Evolutionary conservation across 257 asterid species (phyloP).

Genomic region (Lycium ferocissimum): DNA sequence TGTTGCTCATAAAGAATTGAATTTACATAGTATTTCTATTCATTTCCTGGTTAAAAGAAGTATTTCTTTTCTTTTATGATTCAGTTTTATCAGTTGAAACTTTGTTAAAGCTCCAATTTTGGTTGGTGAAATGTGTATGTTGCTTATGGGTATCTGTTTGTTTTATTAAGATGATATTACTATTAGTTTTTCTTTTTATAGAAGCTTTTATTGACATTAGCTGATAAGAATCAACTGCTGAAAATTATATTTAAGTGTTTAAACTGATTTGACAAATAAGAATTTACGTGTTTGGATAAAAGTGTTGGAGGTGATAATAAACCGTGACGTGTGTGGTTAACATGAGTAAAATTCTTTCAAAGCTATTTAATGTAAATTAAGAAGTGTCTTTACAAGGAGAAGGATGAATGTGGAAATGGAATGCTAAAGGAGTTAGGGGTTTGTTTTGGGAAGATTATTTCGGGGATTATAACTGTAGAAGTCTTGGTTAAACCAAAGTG

Average conservation of each 20-base stretch:
- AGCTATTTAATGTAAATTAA: background rate
- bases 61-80: background rate
- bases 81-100: background rate
- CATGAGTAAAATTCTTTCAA: background rate
- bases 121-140: background rate
- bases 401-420: background rate
- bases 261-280: background rate
- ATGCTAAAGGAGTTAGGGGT: background rate
- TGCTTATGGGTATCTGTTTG: background rate
- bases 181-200: background rate
- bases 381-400: background rate
- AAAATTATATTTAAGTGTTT: background rate
- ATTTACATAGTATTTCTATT: background rate
- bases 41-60: background rate
- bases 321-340: background rate
- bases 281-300: background rate
- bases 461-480: background rate
- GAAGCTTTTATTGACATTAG: background rate
- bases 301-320: background rate
- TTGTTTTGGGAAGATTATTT: conserved; percentile 8
- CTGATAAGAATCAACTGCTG: background rate
- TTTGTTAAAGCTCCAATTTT: background rate
- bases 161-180: background rate
- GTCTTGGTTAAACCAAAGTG: background rate
- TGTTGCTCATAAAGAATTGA: background rate